phyloP scores from a whole-genome alignment of 1,284 basidiomycete species.

The Trichosporon sp. region DNA sequence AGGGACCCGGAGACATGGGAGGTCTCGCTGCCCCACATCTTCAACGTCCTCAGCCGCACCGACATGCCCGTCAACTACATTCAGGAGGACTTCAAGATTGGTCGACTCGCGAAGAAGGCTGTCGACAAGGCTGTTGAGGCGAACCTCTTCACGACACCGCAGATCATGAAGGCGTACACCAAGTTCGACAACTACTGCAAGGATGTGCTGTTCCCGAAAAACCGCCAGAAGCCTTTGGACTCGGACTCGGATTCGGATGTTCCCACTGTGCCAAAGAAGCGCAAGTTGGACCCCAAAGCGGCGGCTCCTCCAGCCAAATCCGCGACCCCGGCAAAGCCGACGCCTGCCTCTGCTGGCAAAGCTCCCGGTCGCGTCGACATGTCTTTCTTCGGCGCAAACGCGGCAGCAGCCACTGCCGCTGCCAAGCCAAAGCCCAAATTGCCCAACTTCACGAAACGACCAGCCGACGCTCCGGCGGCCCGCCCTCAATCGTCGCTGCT shows the following conservation, averaged over 20 bases:
- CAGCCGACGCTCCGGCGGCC: not conserved
- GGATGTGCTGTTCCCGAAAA: slow-evolving; percentile 15
- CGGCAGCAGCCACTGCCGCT: slow-evolving; percentile 10
- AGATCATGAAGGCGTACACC: slow-evolving; percentile 24
- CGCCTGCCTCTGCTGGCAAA: not conserved
- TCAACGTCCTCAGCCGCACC: slow-evolving; percentile 29
- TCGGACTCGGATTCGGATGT: not conserved
- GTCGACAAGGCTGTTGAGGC: slow-evolving; percentile 15
- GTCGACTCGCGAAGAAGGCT: slow-evolving; percentile 14
- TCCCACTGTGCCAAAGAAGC: slow-evolving; percentile 16
- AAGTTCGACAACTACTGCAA: slow-evolving; percentile 16
- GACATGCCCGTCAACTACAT: slow-evolving; percentile 34
- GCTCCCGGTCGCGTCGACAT: slow-evolving; percentile 17
- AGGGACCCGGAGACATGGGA: slow-evolving; percentile 27
- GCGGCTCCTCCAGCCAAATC: not conserved
- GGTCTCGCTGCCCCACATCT: slow-evolving; percentile 19
- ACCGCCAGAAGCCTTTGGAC: slow-evolving; percentile 9
- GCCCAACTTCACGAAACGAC: slow-evolving; percentile 26
- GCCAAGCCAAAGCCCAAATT: slow-evolving; percentile 25
- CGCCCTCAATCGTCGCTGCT: slow-evolving; percentile 7
- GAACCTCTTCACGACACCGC: slow-evolving; percentile 4
- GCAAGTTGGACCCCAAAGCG: slow-evolving; percentile 19
- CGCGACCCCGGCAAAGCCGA: not conserved
- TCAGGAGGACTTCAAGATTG: slow-evolving; percentile 21
- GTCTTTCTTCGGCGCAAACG: slow-evolving; percentile 31